A percentile compares a stretch with the other conserved stretches of the same genome.
These are phyloP conservation scores for Acorus calamus DNA, from an alignment of 106 monocot species.

Conservation along the genomic window DNA sequence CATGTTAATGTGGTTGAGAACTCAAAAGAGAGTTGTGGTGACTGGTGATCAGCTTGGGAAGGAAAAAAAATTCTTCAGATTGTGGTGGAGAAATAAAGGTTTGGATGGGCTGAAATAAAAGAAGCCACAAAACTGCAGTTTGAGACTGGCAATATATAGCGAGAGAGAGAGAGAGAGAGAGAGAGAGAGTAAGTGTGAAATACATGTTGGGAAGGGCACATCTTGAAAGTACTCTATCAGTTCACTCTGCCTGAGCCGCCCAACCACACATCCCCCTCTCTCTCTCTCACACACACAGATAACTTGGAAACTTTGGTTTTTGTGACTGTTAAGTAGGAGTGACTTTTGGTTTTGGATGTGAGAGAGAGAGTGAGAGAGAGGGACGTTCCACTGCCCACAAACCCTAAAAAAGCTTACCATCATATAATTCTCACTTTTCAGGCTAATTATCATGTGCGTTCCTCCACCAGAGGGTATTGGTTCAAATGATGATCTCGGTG, in stretches of 20 bases:
- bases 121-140: no score
- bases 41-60: background rate
- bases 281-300: background rate
- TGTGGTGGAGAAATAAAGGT: no score
- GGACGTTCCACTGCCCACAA: background rate
- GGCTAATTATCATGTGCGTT: no score
- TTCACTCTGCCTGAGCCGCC: slow-evolving; percentile 39
- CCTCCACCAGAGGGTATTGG: no score
- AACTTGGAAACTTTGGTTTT: slow-evolving; percentile 13
- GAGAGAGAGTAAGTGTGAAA: slow-evolving; percentile 6
- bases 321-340: slow-evolving; percentile 22
- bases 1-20: background rate
- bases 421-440: no score
- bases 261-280: no score
- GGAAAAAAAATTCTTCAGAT: slow-evolving; percentile 6
- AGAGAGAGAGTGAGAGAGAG: slow-evolving; percentile 17
- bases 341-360: slow-evolving; percentile 15
- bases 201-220: no score
- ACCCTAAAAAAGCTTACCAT: no score
- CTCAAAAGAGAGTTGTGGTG: background rate
- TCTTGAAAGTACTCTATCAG: slow-evolving; percentile 36
- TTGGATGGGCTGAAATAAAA: no score
- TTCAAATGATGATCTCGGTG: no score
- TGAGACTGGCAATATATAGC: no score
- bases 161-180: no score